A percentile compares a stretch with the other conserved stretches of the same genome.
phyloP scores from a whole-genome alignment of 805 yeast genomes.

The Schwanniomyces pseudopolymorphus region DNA sequence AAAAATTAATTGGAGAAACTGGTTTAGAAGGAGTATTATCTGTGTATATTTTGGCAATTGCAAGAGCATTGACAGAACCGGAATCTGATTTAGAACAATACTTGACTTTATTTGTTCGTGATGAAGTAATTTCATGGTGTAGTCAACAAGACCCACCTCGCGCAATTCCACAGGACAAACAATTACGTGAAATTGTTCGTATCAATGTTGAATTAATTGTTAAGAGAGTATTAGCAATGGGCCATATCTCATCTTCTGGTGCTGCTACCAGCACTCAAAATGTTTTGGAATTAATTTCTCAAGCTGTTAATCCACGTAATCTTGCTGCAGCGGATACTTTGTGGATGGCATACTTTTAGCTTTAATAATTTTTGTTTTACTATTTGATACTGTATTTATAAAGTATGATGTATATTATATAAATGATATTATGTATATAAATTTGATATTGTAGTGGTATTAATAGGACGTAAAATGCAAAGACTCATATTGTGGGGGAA shows the following conservation, averaged over 20 bases:
- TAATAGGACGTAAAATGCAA: neutral
- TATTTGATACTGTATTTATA: neutral
- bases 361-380: no score
- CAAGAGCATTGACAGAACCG: slow-evolving; percentile 86
- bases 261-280: slow-evolving; percentile 85
- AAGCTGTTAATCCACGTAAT: slow-evolving; percentile 93
- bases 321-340: slow-evolving; percentile 87
- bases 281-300: slow-evolving; percentile 84
- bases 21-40: slow-evolving; percentile 90
- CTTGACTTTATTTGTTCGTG: slow-evolving; percentile 91
- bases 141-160: slow-evolving; percentile 74
- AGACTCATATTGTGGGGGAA: neutral
- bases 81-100: slow-evolving; percentile 90
- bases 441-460: neutral
- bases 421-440: neutral
- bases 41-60: slow-evolving; percentile 78
- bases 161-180: slow-evolving; percentile 79
- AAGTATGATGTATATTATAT: neutral
- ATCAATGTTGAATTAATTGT: slow-evolving; percentile 83
- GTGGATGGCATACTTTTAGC: slow-evolving; percentile 95
- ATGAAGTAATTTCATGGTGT: slow-evolving; percentile 93
- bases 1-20: slow-evolving; percentile 90
- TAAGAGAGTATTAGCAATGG: slow-evolving; percentile 74
- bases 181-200: slow-evolving; percentile 80
- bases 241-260: slow-evolving; percentile 51